Percentiles rank a stretch among this genome's conserved stretches.
Evolutionary conservation across 2,329 filamentous ascomycete genomes (phyloP).

Genomic region (Arthroderma sp.): DNA sequence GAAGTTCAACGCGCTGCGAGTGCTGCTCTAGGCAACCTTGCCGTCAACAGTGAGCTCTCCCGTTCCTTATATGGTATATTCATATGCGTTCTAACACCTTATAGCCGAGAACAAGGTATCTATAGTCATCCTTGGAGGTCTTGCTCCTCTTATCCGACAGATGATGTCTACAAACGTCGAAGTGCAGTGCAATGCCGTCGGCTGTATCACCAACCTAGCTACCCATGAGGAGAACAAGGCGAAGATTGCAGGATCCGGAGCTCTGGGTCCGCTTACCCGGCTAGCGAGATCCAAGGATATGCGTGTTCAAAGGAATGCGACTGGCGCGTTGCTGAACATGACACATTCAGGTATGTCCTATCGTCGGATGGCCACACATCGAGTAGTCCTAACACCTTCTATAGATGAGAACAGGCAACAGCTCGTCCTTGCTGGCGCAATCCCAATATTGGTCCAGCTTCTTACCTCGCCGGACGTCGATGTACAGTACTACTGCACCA

Average conservation of each 20-base stretch:
- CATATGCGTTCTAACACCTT: neutral
- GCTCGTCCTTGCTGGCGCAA: slow-evolving; percentile 93
- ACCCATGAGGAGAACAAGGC: slow-evolving; percentile 99
- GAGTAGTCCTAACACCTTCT: slow-evolving; percentile 1
- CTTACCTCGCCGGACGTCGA: slow-evolving; percentile 89
- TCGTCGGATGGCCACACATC: neutral
- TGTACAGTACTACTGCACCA: slow-evolving; percentile 99
- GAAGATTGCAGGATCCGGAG: slow-evolving; percentile 91
- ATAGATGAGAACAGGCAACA: slow-evolving; percentile 94
- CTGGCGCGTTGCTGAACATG: slow-evolving; percentile 94
- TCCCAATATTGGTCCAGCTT: slow-evolving; percentile 89
- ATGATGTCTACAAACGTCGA: slow-evolving; percentile 98
- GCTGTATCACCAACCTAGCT: slow-evolving; percentile 95
- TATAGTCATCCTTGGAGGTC: slow-evolving; percentile 82
- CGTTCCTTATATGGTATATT: slow-evolving; percentile 5
- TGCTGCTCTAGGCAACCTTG: slow-evolving; percentile 86
- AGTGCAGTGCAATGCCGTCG: slow-evolving; percentile 97
- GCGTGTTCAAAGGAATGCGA: slow-evolving; percentile 95
- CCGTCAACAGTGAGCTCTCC: slow-evolving; percentile 71
- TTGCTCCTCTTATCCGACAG: slow-evolving; percentile 85
- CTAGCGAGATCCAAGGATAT: slow-evolving; percentile 96
- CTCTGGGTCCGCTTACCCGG: slow-evolving; percentile 76
- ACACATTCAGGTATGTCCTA: slow-evolving; percentile 71
- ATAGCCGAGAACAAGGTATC: slow-evolving; percentile 93
- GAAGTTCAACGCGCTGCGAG: slow-evolving; percentile 95